A percentile compares a stretch with the other conserved stretches of the same genome.
phyloP scores from a whole-genome alignment of 148 eudicot genomes.

The Nepenthes gracilis region DNA sequence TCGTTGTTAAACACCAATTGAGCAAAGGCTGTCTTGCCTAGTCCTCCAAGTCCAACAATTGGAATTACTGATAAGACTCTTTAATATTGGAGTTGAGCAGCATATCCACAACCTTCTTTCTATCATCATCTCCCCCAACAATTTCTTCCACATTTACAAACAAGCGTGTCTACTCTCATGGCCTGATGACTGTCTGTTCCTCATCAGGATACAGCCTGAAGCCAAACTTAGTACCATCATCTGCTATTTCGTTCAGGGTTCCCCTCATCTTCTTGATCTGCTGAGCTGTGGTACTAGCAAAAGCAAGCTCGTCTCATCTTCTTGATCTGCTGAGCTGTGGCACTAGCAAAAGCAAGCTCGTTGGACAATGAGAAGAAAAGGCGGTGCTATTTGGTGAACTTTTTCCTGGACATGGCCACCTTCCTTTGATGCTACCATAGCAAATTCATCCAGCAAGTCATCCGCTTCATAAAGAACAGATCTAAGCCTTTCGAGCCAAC shows the following conservation, averaged over 20 bases:
- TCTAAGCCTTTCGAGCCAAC: conserved; percentile 9
- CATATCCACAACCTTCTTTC: conserved; percentile 8
- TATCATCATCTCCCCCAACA: conserved; percentile 25
- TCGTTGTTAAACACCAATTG: conserved; percentile 16
- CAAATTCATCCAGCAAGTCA: conserved; percentile 12
- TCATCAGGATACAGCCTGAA: not conserved
- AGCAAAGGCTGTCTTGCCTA: conserved; percentile 29
- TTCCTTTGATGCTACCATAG: not conserved
- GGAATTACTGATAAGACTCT: conserved; percentile 12
- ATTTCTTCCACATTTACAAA: conserved; percentile 9
- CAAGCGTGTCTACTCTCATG: conserved; percentile 9
- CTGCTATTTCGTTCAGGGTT: conserved; percentile 9
- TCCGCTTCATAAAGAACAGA: conserved; percentile 10
- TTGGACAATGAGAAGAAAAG: conserved; percentile 6
- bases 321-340: not conserved
- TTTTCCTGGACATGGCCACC: not conserved
- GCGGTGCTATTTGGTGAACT: conserved; percentile 2
- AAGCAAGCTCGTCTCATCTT: conserved; percentile 1
- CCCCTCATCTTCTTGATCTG: not conserved
- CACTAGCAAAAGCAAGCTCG: not conserved
- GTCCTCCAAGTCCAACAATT: conserved; percentile 24
- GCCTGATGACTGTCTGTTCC: not conserved
- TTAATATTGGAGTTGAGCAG: conserved; percentile 3
- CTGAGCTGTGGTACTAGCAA: not conserved
- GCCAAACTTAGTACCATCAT: conserved; percentile 6